Percentiles rank a stretch among this genome's conserved stretches.
phyloP scores from a whole-genome alignment of 257 asterid species.

The Nyctanthes arbortristis region DNA sequence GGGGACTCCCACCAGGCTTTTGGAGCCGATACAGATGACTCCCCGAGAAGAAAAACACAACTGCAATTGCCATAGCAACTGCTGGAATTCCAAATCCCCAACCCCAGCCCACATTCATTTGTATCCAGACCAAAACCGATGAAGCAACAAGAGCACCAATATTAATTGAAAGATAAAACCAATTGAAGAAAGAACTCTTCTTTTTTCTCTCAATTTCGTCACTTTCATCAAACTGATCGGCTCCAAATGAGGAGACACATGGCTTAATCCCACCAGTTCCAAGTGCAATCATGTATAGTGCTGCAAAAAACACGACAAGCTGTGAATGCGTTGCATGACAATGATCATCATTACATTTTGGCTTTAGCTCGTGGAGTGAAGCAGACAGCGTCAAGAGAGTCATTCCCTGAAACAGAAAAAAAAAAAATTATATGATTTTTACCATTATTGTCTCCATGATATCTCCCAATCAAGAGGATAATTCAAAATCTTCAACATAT shows the following conservation, averaged over 20 bases:
- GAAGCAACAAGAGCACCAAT: slow-evolving; percentile 87
- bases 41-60: slow-evolving; percentile 63
- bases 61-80: slow-evolving; percentile 73
- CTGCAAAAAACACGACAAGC: slow-evolving; percentile 39
- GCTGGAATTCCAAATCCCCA: slow-evolving; percentile 97
- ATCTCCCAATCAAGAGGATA: neutral
- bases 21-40: slow-evolving; percentile 62
- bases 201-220: slow-evolving; percentile 62
- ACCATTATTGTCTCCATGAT: neutral
- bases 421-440: too few relatives aligned
- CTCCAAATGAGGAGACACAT: slow-evolving; percentile 89
- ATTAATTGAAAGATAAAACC: slow-evolving; percentile 80
- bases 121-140: slow-evolving; percentile 80
- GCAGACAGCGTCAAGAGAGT: slow-evolving; percentile 74
- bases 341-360: slow-evolving; percentile 35
- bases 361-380: slow-evolving; percentile 57
- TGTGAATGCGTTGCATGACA: slow-evolving; percentile 63
- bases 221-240: slow-evolving; percentile 83
- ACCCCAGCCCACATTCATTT: slow-evolving; percentile 86
- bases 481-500: too few relatives aligned
- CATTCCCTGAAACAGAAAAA: slow-evolving; percentile 76
- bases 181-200: slow-evolving; percentile 89
- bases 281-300: slow-evolving; percentile 72
- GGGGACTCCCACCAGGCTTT: slow-evolving; percentile 83
- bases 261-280: slow-evolving; percentile 99